Percentiles rank a stretch among this genome's conserved stretches.
These are phyloP conservation scores for Scheffersomyces quercinus DNA, from an alignment of 1,139 yeast genomes.

Conservation along the genomic window DNA sequence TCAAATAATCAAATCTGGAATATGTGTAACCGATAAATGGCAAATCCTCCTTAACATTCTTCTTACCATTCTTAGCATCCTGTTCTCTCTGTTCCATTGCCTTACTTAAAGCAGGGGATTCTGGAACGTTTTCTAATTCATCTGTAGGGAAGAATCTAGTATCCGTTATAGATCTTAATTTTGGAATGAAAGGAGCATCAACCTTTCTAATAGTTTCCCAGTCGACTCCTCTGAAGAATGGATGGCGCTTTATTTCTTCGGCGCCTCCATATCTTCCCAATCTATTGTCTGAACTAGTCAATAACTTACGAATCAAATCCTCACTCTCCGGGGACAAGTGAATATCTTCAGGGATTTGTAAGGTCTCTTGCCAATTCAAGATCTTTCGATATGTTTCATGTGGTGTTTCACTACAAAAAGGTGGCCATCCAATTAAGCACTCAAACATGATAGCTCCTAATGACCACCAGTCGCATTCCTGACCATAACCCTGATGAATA, in stretches of 20 bases:
- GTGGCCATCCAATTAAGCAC: constrained; percentile 99
- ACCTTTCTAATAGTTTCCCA: constrained; percentile 93
- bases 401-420: constrained; percentile 98
- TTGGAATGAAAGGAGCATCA: constrained; percentile 87
- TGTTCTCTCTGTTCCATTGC: constrained; percentile 63
- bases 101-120: constrained; percentile 78
- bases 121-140: constrained; percentile 93
- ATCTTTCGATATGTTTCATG: constrained; percentile 96
- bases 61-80: constrained; percentile 32
- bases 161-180: constrained; percentile 83
- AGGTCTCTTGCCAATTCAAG: constrained; percentile 90
- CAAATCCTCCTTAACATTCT: constrained; percentile 74
- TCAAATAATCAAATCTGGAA: constrained; percentile 88
- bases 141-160: constrained; percentile 98
- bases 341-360: constrained; percentile 93
- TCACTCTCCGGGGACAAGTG: constrained; percentile 94
- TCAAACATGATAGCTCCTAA: constrained; percentile 98
- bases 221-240: constrained; percentile 94
- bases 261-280: constrained; percentile 94
- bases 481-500: constrained; percentile 96
- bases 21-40: constrained; percentile 98
- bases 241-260: constrained; percentile 87
- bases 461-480: constrained; percentile 99
- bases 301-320: constrained; percentile 79
- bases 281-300: constrained; percentile 83